Conservation (phyloP, 2,329 filamentous ascomycete species). For the Eutypa lata region DNA sequence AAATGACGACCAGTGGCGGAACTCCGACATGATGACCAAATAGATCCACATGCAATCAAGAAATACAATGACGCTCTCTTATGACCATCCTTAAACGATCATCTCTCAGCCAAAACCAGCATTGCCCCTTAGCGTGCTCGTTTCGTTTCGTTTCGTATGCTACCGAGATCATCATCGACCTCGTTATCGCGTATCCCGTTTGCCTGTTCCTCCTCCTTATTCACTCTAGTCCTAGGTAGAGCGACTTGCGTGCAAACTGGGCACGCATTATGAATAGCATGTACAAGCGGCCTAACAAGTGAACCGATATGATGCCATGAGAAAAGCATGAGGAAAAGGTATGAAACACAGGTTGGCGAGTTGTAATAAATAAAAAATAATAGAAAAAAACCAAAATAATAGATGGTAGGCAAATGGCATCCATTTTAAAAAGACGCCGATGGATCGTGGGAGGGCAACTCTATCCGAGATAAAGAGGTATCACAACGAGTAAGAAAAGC, state of each 20-base stretch:
- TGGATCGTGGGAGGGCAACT: conserved; percentile 25
- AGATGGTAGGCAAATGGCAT: conserved; percentile 20
- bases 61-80: not conserved
- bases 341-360: conserved; percentile 7
- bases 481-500: conserved; percentile 37
- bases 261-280: not conserved
- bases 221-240: not conserved
- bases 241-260: not conserved
- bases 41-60: not conserved
- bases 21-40: not conserved
- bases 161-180: not conserved
- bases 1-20: not conserved
- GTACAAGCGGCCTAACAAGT: not conserved
- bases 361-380: too few relatives aligned
- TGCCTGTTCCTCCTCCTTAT: not conserved
- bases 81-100: not conserved
- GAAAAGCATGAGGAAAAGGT: conserved; percentile 12
- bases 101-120: not conserved
- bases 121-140: not conserved
- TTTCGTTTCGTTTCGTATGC: not conserved
- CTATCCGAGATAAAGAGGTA: conserved; percentile 37
- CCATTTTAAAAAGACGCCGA: conserved; percentile 19
- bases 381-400: too few relatives aligned
- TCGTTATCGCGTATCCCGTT: not conserved
- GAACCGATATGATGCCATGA: conserved; percentile 4